Base-by-base conservation (phyloP, 31 red algal species). In the Asparagopsis taxiformis region DNA sequence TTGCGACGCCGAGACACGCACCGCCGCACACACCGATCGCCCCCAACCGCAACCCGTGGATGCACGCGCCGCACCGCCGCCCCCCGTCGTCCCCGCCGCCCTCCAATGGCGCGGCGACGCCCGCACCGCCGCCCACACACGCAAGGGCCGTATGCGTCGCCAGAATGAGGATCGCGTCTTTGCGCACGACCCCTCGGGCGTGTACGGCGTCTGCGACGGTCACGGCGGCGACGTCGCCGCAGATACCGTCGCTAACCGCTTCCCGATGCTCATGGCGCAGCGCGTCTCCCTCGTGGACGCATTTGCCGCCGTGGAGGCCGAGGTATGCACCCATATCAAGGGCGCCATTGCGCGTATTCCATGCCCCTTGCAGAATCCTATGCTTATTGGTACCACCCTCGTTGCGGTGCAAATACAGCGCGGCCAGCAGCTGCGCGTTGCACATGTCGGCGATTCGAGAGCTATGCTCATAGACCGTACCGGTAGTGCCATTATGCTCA, bases 181-280 rank as follows among this genome's bases (percentile, higher is more conserved):
- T 57, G 59, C 44, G 4, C 55, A 77, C 31, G 43, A 62, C 5
- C 26, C 16, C 25, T 19, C 50, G 26, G 26, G 59, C 31, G 51
- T 65, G 28, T 77, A 65, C 59, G 74, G 74, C 74, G 74, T 77
- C 32, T 77, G 74, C 48, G 74, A 77, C 74, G 74, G 74, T 2
- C 74, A 77, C 24, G 74, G 74, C 3, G 74, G 37, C 8, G 60
- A 32, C 35, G 74, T 41, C 7, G 48, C 49, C 8, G 17, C 59
- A 6, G 57, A 77, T 1, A 52, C 51, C 31, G 60, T 60, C 13
- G 57, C 59, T 5, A 0, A 62, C 38, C 7, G 46, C 37, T 57
- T 64, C 23, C 60, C 60, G 44, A 43, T 51, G 23, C 2, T 16
- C 31, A 41, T 57, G 74, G 19, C 51, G 60, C 17, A 51, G 34